A percentile compares a stretch with the other conserved stretches of the same genome.
These are phyloP conservation scores for Lichina pygmaea DNA, from an alignment of 495 filamentous ascomycete genomes.

Conservation along the genomic window DNA sequence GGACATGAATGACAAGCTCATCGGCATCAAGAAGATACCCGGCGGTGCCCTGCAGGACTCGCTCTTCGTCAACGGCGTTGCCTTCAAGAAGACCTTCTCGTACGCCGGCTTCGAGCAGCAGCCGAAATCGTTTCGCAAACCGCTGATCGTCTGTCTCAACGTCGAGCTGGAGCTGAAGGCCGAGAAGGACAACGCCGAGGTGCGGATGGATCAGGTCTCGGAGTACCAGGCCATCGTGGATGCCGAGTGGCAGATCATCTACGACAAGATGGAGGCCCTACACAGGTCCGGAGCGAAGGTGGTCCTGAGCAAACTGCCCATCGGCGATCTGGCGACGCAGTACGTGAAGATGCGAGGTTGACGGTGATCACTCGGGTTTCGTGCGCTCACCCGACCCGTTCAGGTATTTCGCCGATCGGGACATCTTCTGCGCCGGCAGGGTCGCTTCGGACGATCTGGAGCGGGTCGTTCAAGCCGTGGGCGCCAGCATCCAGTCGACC, in stretches of 20 bases:
- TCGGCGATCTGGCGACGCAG: conserved; percentile 93
- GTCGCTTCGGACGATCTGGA: conserved; percentile 87
- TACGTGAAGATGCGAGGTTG: conserved; percentile 13
- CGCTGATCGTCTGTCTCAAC: conserved; percentile 87
- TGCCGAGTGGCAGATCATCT: conserved; percentile 98
- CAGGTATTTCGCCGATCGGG: conserved; percentile 82
- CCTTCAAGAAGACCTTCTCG: conserved; percentile 99
- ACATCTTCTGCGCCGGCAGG: conserved; percentile 94
- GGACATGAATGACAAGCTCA: conserved; percentile 91
- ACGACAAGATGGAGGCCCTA: conserved; percentile 88
- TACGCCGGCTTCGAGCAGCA: conserved; percentile 99
- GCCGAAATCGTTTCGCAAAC: conserved; percentile 80
- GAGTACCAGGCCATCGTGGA: conserved; percentile 99
- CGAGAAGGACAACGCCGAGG: conserved; percentile 97
- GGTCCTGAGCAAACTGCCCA: conserved; percentile 86
- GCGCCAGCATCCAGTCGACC: conserved; percentile 76
- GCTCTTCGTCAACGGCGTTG: conserved; percentile 90
- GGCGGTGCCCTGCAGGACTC: conserved; percentile 93
- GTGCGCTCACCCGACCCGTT: neutral
- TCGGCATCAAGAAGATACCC: conserved; percentile 92
- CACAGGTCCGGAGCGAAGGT: conserved; percentile 88
- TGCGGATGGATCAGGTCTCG: conserved; percentile 90
- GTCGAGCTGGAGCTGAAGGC: conserved; percentile 94
- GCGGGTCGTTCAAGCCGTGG: conserved; percentile 82
- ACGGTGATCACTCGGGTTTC: conserved; percentile 2